These are phyloP conservation scores for Tricholoma hemisulphureum DNA, from an alignment of 768 basidiomycete species.

Conservation along the genomic window DNA sequence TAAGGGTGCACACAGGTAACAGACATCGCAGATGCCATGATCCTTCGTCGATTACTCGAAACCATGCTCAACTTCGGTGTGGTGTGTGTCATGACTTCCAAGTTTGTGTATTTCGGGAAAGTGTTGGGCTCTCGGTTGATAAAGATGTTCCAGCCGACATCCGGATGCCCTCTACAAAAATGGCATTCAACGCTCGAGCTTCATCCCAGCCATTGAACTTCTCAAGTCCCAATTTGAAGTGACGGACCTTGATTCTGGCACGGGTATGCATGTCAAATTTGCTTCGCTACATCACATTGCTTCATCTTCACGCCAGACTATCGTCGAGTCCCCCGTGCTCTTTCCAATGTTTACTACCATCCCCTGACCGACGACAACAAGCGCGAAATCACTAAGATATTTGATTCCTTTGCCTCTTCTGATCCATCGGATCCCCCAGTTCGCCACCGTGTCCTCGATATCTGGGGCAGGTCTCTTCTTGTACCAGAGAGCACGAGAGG, in stretches of 20 bases:
- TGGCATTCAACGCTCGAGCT: slow-evolving; percentile 93
- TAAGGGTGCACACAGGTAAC: slow-evolving; percentile 59
- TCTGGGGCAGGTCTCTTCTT: slow-evolving; percentile 87
- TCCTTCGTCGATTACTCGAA: slow-evolving; percentile 86
- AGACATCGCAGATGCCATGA: slow-evolving; percentile 98
- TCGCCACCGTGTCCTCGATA: slow-evolving; percentile 60
- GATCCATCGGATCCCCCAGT: slow-evolving; percentile 57
- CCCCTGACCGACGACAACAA: slow-evolving; percentile 68
- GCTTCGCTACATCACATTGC: slow-evolving; percentile 1
- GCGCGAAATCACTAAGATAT: slow-evolving; percentile 81
- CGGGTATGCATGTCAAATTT: slow-evolving; percentile 50
- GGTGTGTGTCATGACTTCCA: slow-evolving; percentile 94
- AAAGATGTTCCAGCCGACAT: slow-evolving; percentile 68
- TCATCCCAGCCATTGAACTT: slow-evolving; percentile 91
- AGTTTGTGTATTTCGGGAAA: slow-evolving; percentile 52
- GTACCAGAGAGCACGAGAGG: slow-evolving; percentile 78
- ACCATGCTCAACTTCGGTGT: slow-evolving; percentile 85
- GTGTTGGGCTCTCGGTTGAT: slow-evolving; percentile 1
- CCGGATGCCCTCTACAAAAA: slow-evolving; percentile 98
- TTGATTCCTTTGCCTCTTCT: slow-evolving; percentile 60
- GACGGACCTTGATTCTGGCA: slow-evolving; percentile 93
- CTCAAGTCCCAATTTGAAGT: slow-evolving; percentile 85
- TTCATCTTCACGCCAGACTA: slow-evolving; percentile 60
- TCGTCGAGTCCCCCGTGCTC: slow-evolving; percentile 85
- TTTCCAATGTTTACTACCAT: slow-evolving; percentile 92